Evolutionary conservation across 2,329 filamentous ascomycete genomes (phyloP).

Genomic region (Cordyceps cateniannulata): DNA sequence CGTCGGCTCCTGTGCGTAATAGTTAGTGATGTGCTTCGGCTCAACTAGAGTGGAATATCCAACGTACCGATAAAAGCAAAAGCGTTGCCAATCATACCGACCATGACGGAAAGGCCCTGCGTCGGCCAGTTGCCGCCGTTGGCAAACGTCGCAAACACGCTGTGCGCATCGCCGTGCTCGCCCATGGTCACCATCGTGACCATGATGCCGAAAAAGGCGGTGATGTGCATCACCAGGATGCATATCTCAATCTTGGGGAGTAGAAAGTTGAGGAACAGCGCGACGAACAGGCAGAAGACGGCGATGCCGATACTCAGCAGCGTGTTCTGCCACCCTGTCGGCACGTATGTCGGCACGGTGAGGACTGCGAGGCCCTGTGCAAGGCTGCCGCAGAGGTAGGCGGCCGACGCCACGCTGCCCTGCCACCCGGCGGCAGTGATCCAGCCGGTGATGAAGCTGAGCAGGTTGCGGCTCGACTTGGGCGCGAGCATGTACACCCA

Average conservation of each 20-base stretch:
- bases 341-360: neutral
- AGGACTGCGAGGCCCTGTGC: constrained; percentile 1
- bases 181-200: neutral
- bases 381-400: constrained; percentile 1
- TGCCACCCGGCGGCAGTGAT: constrained; percentile 23
- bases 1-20: constrained; percentile 16
- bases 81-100: constrained; percentile 37
- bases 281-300: neutral
- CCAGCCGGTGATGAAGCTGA: constrained; percentile 23
- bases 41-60: neutral
- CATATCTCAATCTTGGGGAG: constrained; percentile 13
- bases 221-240: constrained; percentile 10
- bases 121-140: constrained; percentile 39
- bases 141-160: constrained; percentile 5
- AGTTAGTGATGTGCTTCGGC: neutral
- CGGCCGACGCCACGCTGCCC: constrained; percentile 18
- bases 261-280: neutral
- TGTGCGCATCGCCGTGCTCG: constrained; percentile 3
- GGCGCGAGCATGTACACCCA: constrained; percentile 46
- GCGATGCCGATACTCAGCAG: constrained; percentile 2
- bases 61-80: constrained; percentile 24
- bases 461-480: constrained; percentile 34
- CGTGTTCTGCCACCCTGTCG: constrained; percentile 8
- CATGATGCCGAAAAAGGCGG: constrained; percentile 10
- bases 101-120: constrained; percentile 26